A percentile compares a stretch with the other conserved stretches of the same genome.
Conservation (phyloP, 2,329 filamentous ascomycete species). For the Xylariales sp. region DNA sequence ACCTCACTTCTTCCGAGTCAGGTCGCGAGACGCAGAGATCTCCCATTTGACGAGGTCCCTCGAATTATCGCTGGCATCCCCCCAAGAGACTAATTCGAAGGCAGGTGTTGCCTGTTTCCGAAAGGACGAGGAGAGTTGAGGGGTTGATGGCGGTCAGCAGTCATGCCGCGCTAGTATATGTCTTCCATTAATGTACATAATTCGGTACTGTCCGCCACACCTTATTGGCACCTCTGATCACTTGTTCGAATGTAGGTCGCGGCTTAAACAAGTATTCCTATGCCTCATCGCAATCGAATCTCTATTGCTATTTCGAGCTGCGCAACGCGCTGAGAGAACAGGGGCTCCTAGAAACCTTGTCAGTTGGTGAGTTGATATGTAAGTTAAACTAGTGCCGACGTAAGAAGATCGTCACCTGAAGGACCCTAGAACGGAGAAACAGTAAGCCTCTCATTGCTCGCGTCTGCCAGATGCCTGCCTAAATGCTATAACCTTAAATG, state of each 20-base stretch:
- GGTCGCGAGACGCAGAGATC: background rate
- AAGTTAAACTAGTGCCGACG: constrained; percentile 5
- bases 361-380: constrained; percentile 12
- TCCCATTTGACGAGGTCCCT: constrained; percentile 7
- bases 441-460: constrained; percentile 29
- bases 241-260: background rate
- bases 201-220: constrained; percentile 12
- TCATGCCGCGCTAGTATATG: constrained; percentile 4
- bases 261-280: background rate
- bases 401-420: constrained; percentile 16
- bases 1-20: constrained; percentile 21
- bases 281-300: background rate
- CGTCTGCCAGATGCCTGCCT: constrained; percentile 18
- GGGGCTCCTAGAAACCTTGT: constrained; percentile 19
- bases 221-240: constrained; percentile 16
- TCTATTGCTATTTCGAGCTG: constrained; percentile 9
- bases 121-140: background rate
- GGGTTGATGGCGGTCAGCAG: constrained; percentile 5
- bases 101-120: background rate
- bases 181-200: constrained; percentile 4
- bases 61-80: background rate
- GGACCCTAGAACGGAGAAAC: constrained; percentile 6
- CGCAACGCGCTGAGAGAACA: constrained; percentile 6
- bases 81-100: constrained; percentile 9
- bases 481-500: constrained; percentile 14